Base-by-base conservation (phyloP, 176 grass and related monocot genomes). In the Oryza australiensis region DNA sequence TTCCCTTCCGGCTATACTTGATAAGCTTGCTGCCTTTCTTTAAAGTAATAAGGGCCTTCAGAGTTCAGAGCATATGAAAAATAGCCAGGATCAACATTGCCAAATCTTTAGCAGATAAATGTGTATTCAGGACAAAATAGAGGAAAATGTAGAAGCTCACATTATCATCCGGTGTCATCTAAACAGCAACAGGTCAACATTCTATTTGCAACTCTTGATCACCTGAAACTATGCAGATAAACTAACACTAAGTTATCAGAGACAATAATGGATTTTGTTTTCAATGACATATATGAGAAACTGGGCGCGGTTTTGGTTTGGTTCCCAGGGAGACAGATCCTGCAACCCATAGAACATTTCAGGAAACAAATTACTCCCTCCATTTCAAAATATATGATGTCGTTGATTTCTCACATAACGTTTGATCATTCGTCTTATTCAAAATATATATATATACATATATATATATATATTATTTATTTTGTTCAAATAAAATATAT, bases 1-100 rank as follows among this genome's bases (percentile, higher is more conserved):
- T 94, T 72, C 92, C 89, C 86, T 94, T 94, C 32, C 89, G 80
- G 57, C 86, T 89, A 77, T 94, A 94, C 81, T 91, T 94, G 77
- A 93, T 87, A 79, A 93, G 82, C 26, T 90, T 89, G 76, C 84
- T 90, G 45, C 87, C 87, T 87, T 93, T 93, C 67, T 90, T 90
- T 74, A 90, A 81, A 90, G 83, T 90, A 63, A 90, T 86, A 83
- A 90, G 79, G 74, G 88, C 83, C 88, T 90, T 86, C 32, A 55
- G n/a, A 37, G 30, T 60, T 9, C 20, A 55, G 7, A 55, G 51
- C 48, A 81, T 64, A 29, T 7, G 82, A 76, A 57, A 60, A 42
- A 59, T 22, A 42, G 2, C 40, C 16, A 9, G 29, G 5, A 33
- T 84, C 62, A 66, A 1, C 9, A 73, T n/a, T 43, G n/a, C 5